Evolutionary conservation across 805 yeast genomes (phyloP), one percentile per base, ranked within the genome.

Genomic region (Zygosaccharomyces bisporus): DNA sequence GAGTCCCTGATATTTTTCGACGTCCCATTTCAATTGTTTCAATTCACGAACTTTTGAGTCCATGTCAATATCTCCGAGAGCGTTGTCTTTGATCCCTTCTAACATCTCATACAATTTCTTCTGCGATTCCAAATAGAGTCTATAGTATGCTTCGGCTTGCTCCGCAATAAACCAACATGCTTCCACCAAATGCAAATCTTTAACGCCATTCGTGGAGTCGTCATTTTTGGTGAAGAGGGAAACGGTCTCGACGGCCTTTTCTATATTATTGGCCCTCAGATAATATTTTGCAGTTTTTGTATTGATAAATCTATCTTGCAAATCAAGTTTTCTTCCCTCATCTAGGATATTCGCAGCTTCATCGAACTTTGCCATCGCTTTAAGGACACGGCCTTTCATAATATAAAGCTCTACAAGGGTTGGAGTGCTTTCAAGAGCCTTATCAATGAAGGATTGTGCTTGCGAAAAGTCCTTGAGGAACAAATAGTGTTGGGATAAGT

Each of bases 261-360:
- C 85, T 17, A 86, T 70, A 47, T 77, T 66, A 59, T 86, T 77
- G 9, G 93, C 88, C 56, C 97, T 75, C 49, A 91, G 64, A 41
- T 76, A 79, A 59, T 93, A 93, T 61, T 88, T 88, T 37, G 86
- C 85, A 5, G 96, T 74, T 58, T 88, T 89, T 44, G 95, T 78
- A 64, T 93, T 93, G 58, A 93, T 79, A 61, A 86, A 91, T 52
- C 99, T 73, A 66, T 93, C 99, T 63, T 88, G 96, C 46, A 85
- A 73, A 61, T 93, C 96, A 44, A 85, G 66, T 43, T 71, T 62
- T 54, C 96, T 76, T 12, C 91, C 96, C 43, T 72, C 74, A 46
- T 81, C 76, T 76, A 89, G 78, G 20, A 73, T 60, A 12, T 73
- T 75, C 16, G 84, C 77, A 10, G 97, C 97, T 20, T 72, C 75